Conservation (phyloP, 140 eudicot genomes). For the Cichorium intybus region DNA sequence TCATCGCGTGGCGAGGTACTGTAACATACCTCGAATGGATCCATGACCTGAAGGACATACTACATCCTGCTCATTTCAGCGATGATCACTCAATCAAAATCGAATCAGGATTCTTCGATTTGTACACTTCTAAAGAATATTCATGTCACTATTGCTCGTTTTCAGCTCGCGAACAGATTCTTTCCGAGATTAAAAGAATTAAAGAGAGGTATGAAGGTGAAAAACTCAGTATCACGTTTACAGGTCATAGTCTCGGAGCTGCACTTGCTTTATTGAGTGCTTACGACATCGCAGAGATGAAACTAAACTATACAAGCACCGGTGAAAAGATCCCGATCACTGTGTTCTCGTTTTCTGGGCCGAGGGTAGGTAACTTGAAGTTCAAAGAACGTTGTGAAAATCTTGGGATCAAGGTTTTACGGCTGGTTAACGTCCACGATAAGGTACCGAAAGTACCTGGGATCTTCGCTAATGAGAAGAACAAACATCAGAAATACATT, state of each 20-base stretch:
- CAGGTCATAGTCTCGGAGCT: conserved; percentile 72
- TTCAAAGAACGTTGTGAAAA: conserved; percentile 57
- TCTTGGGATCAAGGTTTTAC: conserved; percentile 48
- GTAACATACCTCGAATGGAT: conserved; percentile 72
- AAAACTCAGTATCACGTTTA: conserved; percentile 52
- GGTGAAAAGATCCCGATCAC: conserved; percentile 41
- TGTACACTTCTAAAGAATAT: conserved; percentile 56
- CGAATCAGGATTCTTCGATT: conserved; percentile 63
- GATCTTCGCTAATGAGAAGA: conserved; percentile 62
- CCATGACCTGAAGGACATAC: conserved; percentile 55
- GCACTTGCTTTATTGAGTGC: conserved; percentile 66
- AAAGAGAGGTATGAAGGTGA: conserved; percentile 48
- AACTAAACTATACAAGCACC: conserved; percentile 26
- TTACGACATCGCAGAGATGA: conserved; percentile 56
- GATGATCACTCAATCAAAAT: conserved; percentile 53
- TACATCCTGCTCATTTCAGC: conserved; percentile 57
- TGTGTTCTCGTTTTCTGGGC: conserved; percentile 52
- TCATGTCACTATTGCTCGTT: conserved; percentile 51
- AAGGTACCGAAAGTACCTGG: conserved; percentile 68
- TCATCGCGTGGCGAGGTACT: conserved; percentile 64
- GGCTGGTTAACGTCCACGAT: conserved; percentile 55
- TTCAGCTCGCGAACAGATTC: conserved; percentile 63
- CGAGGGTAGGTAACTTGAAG: conserved; percentile 67
- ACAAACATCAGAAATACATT: conserved; percentile 52
- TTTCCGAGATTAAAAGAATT: conserved; percentile 43